Base-by-base conservation (phyloP, 2,329 filamentous ascomycete genomes). In the Fusarium sp. region DNA sequence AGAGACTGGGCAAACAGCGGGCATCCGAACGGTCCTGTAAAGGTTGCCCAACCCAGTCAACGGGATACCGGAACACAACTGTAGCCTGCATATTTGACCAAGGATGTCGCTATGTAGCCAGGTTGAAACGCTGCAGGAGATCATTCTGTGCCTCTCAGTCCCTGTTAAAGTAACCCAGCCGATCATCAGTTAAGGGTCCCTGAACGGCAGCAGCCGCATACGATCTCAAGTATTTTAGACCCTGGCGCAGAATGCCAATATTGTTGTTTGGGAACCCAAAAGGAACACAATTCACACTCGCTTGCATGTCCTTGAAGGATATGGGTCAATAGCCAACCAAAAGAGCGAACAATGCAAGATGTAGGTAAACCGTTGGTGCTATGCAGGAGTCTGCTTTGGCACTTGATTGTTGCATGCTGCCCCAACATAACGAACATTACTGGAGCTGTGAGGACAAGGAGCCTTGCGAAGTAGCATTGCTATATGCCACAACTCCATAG, bases 191-290 rank as follows among this genome's bases (percentile, higher is more conserved):
- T 72, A 61, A 71, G 64, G 45, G 49, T 52, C 58, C 71, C 59
- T 69, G 72, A 60, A 65, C 50, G 68, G 73, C 72, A 67, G 70
- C 60, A 70, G 62, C 73, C 66, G 73, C 66, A 61, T 70, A 51
- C 49, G 60, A 73, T 75, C 68, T 55, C 55, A 56, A 45, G 45
- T 43, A 51, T 32, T 53, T 45, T 53, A 62, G 14, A 53, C 43
- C 57, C 59, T 63, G 56, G 30, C 18, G 50, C 50, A 53, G 50
- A 42, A 53, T 53, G 32, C n/a, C 50, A 43, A 53, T 53, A 27
- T 29, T 22, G 15, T 43, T 42, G 24, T 27, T 53, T 53, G 34
- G 34, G 32, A 52, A 43, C 18, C 50, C 9, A 12, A 20, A 29
- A 27, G 10, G n/a, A 53, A 43, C 27, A 43, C 34, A 42, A 43